A percentile compares a stretch with the other conserved stretches of the same genome.
phyloP scores from a whole-genome alignment of 2,329 filamentous ascomycete species.

The Fusarium caatingaense region DNA sequence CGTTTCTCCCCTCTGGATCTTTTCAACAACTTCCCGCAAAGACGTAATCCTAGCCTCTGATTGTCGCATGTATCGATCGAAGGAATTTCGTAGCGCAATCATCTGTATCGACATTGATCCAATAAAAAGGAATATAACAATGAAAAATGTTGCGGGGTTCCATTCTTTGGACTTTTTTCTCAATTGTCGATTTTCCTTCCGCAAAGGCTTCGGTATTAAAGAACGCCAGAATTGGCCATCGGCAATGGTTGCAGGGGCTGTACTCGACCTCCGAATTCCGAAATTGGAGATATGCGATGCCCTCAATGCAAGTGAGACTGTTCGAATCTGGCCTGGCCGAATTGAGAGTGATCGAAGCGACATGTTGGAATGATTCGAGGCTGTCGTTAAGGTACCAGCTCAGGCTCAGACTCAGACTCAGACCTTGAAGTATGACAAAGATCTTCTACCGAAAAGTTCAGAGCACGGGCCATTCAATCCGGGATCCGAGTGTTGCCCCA shows the following conservation, averaged over 20 bases:
- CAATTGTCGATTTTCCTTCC: slow-evolving; percentile 55
- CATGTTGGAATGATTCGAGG: slow-evolving; percentile 27
- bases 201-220: slow-evolving; percentile 75
- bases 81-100: slow-evolving; percentile 82
- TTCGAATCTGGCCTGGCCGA: slow-evolving; percentile 9
- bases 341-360: slow-evolving; percentile 21
- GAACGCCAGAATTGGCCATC: slow-evolving; percentile 75
- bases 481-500: slow-evolving; percentile 49
- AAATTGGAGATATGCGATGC: background rate
- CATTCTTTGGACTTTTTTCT: slow-evolving; percentile 69
- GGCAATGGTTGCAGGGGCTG: slow-evolving; percentile 61
- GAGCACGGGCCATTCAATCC: slow-evolving; percentile 40
- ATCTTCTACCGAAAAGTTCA: slow-evolving; percentile 34
- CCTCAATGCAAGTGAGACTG: slow-evolving; percentile 4
- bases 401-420: background rate
- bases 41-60: slow-evolving; percentile 83
- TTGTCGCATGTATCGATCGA: slow-evolving; percentile 76
- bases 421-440: slow-evolving; percentile 16
- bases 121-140: slow-evolving; percentile 85
- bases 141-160: slow-evolving; percentile 87
- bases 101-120: slow-evolving; percentile 97
- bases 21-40: slow-evolving; percentile 79
- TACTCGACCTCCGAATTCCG: slow-evolving; percentile 50
- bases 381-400: slow-evolving; percentile 5
- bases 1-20: slow-evolving; percentile 76